Evolutionary conservation across 2,329 filamentous ascomycete species (phyloP), one percentile per base, ranked within the genome.

Genomic region (Aspergillus thermomutatus): DNA sequence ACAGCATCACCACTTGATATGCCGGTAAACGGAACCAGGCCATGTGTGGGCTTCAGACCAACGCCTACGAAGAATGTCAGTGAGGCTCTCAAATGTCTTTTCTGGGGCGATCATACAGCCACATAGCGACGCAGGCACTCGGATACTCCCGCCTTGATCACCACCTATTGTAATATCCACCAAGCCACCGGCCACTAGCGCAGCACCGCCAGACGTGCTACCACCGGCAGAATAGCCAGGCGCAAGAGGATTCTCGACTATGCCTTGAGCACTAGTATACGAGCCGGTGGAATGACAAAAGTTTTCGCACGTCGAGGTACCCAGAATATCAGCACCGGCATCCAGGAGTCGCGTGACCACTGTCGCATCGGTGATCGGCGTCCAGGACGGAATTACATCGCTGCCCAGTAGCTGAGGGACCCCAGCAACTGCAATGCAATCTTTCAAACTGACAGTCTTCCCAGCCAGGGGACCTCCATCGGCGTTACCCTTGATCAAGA

Each of bases 371-470:
- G 79, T 79, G 4, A 68, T 72, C 0, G 82, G 80, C 0, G 74
- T 80, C 81, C 82, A 84, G 0, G 76, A 73, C 1, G 66, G 74
- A 57, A 77, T 80, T 14, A 77, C 77, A 59, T 83, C 78, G 45
- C 77, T 83, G 0, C 82, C 81, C 45, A 79, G 77, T 53, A 83
- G 75, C 52, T 82, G 80, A 0, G 82, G 81, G 1, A 85, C 79
- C 0, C 77, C 79, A 1, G 80, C 80, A 1, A 84, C 80, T 3
- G 79, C 77, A 40, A 84, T 79, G 28, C 80, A 82, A 60, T 85
- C 82, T 62, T 84, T 84, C 14, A 84, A 58, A 56, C 79, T 81
- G 3, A 83, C 63, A 0, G 75, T 78, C 50, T 79, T 83, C 0
- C 76, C 79, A 52, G 60, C 69, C n/a, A 81, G 55, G 3, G 52